Evolutionary conservation across 495 filamentous ascomycete species (phyloP).

Genomic region (Clohesyomyces aquaticus): DNA sequence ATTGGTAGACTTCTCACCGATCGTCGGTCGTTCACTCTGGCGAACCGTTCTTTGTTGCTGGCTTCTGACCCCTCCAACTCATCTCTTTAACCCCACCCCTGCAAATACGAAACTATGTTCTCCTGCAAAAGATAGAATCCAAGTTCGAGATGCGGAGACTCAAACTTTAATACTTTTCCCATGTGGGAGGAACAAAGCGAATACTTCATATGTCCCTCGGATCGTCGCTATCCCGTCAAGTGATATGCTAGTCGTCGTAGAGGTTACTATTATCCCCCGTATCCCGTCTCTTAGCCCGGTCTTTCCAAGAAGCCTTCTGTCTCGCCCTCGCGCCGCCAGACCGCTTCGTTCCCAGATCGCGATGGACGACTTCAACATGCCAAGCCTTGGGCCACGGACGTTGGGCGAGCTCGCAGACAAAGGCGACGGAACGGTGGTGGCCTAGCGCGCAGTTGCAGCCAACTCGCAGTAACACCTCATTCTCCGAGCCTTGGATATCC

Average conservation of each 20-base stretch:
- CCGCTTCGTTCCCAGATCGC: conserved; percentile 24
- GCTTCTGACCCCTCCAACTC: neutral
- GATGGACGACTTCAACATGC: conserved; percentile 18
- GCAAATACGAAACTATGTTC: no score
- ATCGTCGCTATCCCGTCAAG: no score
- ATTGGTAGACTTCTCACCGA: neutral
- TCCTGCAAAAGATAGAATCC: neutral
- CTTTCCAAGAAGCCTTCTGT: conserved; percentile 15
- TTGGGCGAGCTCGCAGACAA: conserved; percentile 29
- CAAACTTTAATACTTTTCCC: neutral
- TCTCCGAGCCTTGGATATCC: neutral
- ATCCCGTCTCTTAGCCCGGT: neutral
- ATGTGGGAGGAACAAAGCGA: neutral
- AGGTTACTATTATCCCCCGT: neutral
- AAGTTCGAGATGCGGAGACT: neutral
- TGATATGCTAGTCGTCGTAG: neutral
- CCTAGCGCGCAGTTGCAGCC: conserved; percentile 38
- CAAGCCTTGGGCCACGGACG: conserved; percentile 27
- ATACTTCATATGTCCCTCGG: neutral
- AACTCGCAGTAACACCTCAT: conserved; percentile 21
- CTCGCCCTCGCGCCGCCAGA: conserved; percentile 11
- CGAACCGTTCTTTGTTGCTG: no score
- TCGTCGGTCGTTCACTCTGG: neutral
- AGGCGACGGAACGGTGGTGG: conserved; percentile 31
- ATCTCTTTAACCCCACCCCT: neutral